Conservation (phyloP, 2,329 filamentous ascomycete species). For the Pyricularia grisea region DNA sequence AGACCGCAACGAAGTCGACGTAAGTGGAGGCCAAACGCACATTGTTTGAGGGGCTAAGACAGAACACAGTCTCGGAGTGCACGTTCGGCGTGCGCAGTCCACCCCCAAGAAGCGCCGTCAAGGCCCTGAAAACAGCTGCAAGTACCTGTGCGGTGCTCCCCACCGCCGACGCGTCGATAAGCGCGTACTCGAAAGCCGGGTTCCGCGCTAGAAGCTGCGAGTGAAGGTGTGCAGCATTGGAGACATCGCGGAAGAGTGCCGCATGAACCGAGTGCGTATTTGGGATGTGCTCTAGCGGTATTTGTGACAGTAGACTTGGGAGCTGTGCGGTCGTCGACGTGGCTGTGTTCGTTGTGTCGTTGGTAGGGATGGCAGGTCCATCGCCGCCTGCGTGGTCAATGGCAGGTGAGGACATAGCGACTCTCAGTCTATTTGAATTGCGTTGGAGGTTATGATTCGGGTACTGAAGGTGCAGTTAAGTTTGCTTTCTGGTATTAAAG, state of each 20-base stretch:
- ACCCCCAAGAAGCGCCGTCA: slow-evolving; percentile 50
- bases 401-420: neutral
- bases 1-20: neutral
- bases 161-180: slow-evolving; percentile 78
- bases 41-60: slow-evolving; percentile 74
- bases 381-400: neutral
- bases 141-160: slow-evolving; percentile 65
- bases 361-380: neutral
- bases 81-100: slow-evolving; percentile 72
- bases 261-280: slow-evolving; percentile 58
- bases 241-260: slow-evolving; percentile 65
- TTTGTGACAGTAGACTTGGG: slow-evolving; percentile 44
- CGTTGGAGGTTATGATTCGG: neutral
- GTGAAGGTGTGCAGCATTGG: slow-evolving; percentile 70
- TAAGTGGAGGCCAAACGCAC: slow-evolving; percentile 27
- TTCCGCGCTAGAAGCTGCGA: slow-evolving; percentile 81
- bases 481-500: neutral
- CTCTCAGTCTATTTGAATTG: neutral
- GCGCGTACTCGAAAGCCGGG: slow-evolving; percentile 80
- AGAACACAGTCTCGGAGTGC: slow-evolving; percentile 80
- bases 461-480: neutral
- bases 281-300: slow-evolving; percentile 70
- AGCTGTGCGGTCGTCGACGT: neutral
- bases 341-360: slow-evolving; percentile 5
- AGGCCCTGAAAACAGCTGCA: slow-evolving; percentile 67